These are phyloP conservation scores for Globisporangium spiculum DNA, from an alignment of 352 stramenopile genomes.

Conservation along the genomic window DNA sequence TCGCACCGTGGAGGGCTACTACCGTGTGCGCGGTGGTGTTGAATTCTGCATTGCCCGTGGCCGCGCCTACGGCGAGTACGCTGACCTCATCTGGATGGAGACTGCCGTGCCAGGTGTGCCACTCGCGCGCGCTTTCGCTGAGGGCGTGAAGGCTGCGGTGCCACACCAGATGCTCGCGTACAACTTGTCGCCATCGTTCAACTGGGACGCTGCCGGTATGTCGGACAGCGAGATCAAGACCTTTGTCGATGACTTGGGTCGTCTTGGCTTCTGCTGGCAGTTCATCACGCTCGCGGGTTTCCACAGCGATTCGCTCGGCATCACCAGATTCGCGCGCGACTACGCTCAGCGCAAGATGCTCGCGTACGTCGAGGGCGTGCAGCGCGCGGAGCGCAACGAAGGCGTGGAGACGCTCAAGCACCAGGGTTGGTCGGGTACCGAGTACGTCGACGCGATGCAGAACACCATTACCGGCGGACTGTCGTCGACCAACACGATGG, in stretches of 20 bases:
- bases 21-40: conserved; percentile 93
- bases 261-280: conserved; percentile 97
- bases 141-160: conserved; percentile 89
- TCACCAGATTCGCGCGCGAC: conserved; percentile 93
- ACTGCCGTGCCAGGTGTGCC: conserved; percentile 92
- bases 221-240: conserved; percentile 90
- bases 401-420: conserved; percentile 96
- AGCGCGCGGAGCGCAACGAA: conserved; percentile 93
- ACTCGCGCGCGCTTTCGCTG: conserved; percentile 93
- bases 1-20: conserved; percentile 97
- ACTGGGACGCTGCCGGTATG: conserved; percentile 98
- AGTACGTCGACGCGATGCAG: conserved; percentile 95
- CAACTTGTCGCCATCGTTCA: conserved; percentile 98
- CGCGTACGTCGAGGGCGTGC: conserved; percentile 96
- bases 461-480: conserved; percentile 95
- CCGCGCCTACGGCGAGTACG: conserved; percentile 93
- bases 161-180: conserved; percentile 98
- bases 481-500: conserved; percentile 97
- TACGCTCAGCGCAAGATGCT: conserved; percentile 91
- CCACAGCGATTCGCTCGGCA: conserved; percentile 96
- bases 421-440: conserved; percentile 97
- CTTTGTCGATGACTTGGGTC: conserved; percentile 95
- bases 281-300: conserved; percentile 99
- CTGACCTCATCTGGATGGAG: conserved; percentile 99
- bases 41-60: conserved; percentile 97